Conservation (phyloP, 1,284 basidiomycete species). For the Vanrija pseudolonga region DNA sequence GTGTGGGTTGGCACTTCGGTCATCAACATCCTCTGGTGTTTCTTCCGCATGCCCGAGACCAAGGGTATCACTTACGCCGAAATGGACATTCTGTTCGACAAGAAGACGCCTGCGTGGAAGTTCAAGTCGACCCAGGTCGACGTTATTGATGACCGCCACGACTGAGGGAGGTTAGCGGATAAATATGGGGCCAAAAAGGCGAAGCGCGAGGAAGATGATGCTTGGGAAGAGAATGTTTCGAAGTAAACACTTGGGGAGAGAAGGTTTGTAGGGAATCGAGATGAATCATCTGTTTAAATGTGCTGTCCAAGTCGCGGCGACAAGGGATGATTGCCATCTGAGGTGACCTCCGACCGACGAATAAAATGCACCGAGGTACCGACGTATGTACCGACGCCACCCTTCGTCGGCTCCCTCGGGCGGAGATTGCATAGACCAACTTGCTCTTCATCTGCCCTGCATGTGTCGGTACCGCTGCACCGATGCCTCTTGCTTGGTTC, state of each 20-base stretch:
- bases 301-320: no score
- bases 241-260: not conserved
- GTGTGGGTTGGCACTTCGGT: constrained; percentile 40
- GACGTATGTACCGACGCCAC: no score
- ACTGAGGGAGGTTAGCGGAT: not conserved
- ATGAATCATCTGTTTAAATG: no score
- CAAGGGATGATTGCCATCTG: no score
- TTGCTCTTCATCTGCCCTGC: no score
- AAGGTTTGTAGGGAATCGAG: not conserved
- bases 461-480: no score
- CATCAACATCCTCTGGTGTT: constrained; percentile 3
- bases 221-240: no score
- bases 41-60: constrained; percentile 41
- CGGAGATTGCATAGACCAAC: no score
- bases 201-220: not conserved
- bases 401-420: no score
- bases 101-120: constrained; percentile 39
- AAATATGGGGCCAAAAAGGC: not conserved
- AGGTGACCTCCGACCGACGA: no score
- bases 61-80: constrained; percentile 41
- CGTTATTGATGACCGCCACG: constrained; percentile 19
- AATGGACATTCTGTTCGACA: constrained; percentile 43
- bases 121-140: constrained; percentile 39
- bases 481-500: no score
- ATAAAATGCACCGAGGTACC: no score